A percentile compares a stretch with the other conserved stretches of the same genome.
Conservation (phyloP, 352 stramenopile genomes). For the Pythium myriotylum region DNA sequence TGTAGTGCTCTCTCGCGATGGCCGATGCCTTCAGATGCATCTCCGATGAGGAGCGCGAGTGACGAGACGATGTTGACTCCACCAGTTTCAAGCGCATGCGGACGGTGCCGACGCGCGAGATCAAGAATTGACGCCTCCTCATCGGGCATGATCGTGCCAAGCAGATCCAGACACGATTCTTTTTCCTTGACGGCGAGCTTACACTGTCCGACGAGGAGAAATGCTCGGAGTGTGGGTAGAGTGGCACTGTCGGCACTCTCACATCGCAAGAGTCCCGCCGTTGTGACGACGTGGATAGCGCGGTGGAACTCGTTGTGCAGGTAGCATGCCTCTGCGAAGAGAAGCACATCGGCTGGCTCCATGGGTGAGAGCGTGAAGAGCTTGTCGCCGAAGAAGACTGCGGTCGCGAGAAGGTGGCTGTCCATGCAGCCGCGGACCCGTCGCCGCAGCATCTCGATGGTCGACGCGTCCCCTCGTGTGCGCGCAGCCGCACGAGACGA, state of each 20-base stretch:
- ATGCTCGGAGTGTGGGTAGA: conserved; percentile 45
- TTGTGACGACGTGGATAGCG: conserved; percentile 75
- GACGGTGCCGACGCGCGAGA: conserved; percentile 43
- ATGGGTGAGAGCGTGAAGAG: conserved; percentile 59
- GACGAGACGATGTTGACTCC: conserved; percentile 80
- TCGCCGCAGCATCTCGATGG: conserved; percentile 37
- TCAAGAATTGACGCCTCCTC: conserved; percentile 56
- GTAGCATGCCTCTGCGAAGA: conserved; percentile 82
- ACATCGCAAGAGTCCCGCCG: conserved; percentile 42
- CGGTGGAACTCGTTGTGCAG: conserved; percentile 70
- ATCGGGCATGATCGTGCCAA: conserved; percentile 63
- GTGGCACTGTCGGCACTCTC: conserved; percentile 26
- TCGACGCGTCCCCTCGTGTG: conserved; percentile 9
- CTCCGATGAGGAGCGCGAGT: conserved; percentile 77
- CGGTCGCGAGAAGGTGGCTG: conserved; percentile 52
- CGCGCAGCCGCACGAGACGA: not conserved
- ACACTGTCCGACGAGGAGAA: conserved; percentile 64
- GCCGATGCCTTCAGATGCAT: conserved; percentile 82
- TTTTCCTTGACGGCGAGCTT: conserved; percentile 86
- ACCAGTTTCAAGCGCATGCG: conserved; percentile 13
- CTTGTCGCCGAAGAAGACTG: conserved; percentile 85
- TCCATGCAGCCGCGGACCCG: conserved; percentile 51
- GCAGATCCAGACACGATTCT: conserved; percentile 78
- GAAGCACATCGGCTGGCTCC: conserved; percentile 55
- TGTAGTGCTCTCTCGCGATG: conserved; percentile 80